phyloP scores from a whole-genome alignment of 768 basidiomycete species.

The Sistotremastrum niveocremeum region DNA sequence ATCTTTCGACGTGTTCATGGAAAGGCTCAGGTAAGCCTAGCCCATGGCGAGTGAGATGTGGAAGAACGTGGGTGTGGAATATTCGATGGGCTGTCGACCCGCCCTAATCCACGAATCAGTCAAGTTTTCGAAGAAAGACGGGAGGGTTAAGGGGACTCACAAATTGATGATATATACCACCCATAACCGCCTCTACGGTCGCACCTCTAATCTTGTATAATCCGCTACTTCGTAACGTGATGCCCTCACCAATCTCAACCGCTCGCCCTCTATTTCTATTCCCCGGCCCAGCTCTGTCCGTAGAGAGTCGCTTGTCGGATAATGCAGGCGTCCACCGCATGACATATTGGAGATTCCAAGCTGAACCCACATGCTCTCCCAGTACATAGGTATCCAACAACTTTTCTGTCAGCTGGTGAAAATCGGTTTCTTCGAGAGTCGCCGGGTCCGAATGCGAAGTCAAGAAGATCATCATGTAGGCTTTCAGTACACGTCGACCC shows the following conservation, averaged over 20 bases:
- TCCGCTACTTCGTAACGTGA: slow-evolving; percentile 22
- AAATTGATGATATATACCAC: slow-evolving; percentile 69
- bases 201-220: slow-evolving; percentile 70
- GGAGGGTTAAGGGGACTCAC: slow-evolving; percentile 30
- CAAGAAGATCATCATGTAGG: slow-evolving; percentile 63
- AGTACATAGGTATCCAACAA: slow-evolving; percentile 57
- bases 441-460: slow-evolving; percentile 32
- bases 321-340: slow-evolving; percentile 63
- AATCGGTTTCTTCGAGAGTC: slow-evolving; percentile 35
- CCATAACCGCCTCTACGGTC: slow-evolving; percentile 61
- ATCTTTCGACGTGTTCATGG: slow-evolving; percentile 27
- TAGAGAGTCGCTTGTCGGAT: slow-evolving; percentile 21
- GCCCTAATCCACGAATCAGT: slow-evolving; percentile 17
- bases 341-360: slow-evolving; percentile 63
- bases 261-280: slow-evolving; percentile 2
- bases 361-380: slow-evolving; percentile 59
- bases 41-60: slow-evolving; percentile 19
- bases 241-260: slow-evolving; percentile 3
- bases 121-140: slow-evolving; percentile 12
- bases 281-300: neutral
- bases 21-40: slow-evolving; percentile 27
- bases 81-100: slow-evolving; percentile 24
- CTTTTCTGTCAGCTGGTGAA: slow-evolving; percentile 41
- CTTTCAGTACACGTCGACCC: slow-evolving; percentile 64
- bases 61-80: slow-evolving; percentile 30